Percentiles rank a stretch among this genome's conserved stretches.
Evolutionary conservation across 225 moss, liverwort and hornwort genomes (phyloP).

Genomic region (Sphagnum contortum): DNA sequence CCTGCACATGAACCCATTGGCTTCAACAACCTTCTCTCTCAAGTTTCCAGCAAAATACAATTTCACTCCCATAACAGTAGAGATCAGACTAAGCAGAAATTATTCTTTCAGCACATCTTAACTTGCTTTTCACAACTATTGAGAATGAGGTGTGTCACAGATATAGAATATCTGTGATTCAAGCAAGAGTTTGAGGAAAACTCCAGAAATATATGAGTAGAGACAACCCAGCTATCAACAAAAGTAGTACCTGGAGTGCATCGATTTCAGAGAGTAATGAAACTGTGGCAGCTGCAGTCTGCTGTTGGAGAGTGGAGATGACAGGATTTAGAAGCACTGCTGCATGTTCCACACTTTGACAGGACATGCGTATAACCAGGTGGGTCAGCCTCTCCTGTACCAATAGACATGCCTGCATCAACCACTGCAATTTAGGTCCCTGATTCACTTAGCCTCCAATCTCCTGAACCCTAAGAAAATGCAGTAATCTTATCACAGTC

Average conservation of each 20-base stretch:
- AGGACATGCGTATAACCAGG: conserved; percentile 68
- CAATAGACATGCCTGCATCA: conserved; percentile 62
- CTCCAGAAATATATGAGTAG: neutral
- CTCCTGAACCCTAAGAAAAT: conserved; percentile 1
- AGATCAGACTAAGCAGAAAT: too few species aligned
- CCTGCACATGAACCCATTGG: conserved; percentile 28
- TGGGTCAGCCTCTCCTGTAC: conserved; percentile 66
- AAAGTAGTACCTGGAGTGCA: conserved; percentile 35
- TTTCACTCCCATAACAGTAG: too few species aligned
- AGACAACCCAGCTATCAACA: neutral
- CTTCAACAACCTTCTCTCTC: neutral
- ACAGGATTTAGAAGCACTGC: conserved; percentile 66
- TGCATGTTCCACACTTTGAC: conserved; percentile 75
- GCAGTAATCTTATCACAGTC: neutral
- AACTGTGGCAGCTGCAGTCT: conserved; percentile 31
- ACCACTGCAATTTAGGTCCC: conserved; percentile 13
- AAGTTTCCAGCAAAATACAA: neutral
- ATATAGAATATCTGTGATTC: neutral
- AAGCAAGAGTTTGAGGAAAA: neutral
- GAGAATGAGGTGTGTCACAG: neutral
- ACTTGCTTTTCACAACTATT: neutral
- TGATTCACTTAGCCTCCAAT: neutral
- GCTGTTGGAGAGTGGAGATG: conserved; percentile 63
- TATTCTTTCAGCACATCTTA: too few species aligned
- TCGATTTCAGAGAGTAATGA: conserved; percentile 41